Conservation (phyloP, 805 yeast species). For the Suhomyces vadensis region DNA sequence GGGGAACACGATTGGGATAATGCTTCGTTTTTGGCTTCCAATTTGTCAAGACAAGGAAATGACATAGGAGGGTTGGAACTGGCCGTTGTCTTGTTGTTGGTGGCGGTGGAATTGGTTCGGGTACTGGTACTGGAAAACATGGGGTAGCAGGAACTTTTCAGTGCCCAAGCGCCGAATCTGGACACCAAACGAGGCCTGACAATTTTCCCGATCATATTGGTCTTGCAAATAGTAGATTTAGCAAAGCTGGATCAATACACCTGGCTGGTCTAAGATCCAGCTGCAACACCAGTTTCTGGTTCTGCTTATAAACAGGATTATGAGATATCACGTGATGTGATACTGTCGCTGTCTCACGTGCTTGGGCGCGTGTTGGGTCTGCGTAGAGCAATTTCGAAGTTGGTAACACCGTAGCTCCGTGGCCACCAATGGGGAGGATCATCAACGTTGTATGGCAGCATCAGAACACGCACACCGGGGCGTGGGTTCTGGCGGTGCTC, state of each 20-base stretch:
- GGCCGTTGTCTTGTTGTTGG: constrained; percentile 5
- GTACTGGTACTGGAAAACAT: background rate
- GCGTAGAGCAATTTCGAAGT: too few relatives aligned
- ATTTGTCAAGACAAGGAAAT: constrained; percentile 83
- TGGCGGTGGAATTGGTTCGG: constrained; percentile 6
- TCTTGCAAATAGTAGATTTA: background rate
- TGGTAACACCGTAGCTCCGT: too few relatives aligned
- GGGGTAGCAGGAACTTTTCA: background rate
- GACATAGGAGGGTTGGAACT: constrained; percentile 65
- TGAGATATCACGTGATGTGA: background rate
- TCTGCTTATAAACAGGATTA: background rate
- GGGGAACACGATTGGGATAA: constrained; percentile 25
- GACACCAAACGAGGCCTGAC: background rate
- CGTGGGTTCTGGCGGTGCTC: background rate
- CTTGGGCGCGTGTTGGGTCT: too few relatives aligned
- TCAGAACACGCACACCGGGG: background rate
- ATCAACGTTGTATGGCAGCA: background rate
- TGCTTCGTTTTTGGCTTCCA: constrained; percentile 55
- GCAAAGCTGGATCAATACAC: background rate
- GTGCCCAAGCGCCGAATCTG: background rate
- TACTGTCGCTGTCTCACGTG: too few relatives aligned
- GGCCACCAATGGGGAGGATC: background rate
- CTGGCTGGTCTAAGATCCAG: background rate
- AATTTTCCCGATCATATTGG: background rate
- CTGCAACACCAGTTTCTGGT: background rate